A percentile compares a stretch with the other conserved stretches of the same genome.
Evolutionary conservation across 257 asterid genomes (phyloP).

Genomic region (Nicotiana paniculata): DNA sequence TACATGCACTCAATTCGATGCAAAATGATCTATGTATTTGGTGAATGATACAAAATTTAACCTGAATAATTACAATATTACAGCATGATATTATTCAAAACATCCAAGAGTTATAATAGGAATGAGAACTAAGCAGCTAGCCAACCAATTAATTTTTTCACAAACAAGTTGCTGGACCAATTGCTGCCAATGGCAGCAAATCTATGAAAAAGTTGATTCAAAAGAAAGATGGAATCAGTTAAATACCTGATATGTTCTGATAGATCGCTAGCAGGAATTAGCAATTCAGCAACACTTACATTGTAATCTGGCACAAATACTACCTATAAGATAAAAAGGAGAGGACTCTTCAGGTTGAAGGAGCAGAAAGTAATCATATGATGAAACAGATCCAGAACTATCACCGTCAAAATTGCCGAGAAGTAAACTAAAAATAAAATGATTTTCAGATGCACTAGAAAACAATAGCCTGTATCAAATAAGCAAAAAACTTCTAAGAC

Average conservation of each 20-base stretch:
- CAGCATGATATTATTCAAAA: background rate
- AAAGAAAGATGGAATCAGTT: slow-evolving; percentile 7
- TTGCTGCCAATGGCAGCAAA: background rate
- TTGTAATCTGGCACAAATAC: slow-evolving; percentile 81
- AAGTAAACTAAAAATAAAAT: background rate
- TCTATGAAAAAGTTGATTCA: background rate
- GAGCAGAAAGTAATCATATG: background rate
- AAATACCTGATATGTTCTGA: slow-evolving; percentile 81
- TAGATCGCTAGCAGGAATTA: slow-evolving; percentile 79
- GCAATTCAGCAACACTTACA: slow-evolving; percentile 73
- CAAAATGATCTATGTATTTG: background rate
- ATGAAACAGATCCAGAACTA: background rate
- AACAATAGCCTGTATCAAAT: background rate
- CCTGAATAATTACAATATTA: background rate
- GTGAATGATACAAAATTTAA: background rate
- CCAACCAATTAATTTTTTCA: background rate
- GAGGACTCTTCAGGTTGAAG: background rate
- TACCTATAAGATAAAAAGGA: slow-evolving; percentile 35
- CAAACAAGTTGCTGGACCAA: background rate
- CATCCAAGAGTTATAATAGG: background rate
- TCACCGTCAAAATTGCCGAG: background rate
- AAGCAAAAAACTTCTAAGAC: background rate
- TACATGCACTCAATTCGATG: background rate
- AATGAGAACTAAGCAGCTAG: background rate
- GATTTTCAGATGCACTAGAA: background rate